Conservation (phyloP, 805 yeast species). For the Torulaspora microellipsoides region DNA sequence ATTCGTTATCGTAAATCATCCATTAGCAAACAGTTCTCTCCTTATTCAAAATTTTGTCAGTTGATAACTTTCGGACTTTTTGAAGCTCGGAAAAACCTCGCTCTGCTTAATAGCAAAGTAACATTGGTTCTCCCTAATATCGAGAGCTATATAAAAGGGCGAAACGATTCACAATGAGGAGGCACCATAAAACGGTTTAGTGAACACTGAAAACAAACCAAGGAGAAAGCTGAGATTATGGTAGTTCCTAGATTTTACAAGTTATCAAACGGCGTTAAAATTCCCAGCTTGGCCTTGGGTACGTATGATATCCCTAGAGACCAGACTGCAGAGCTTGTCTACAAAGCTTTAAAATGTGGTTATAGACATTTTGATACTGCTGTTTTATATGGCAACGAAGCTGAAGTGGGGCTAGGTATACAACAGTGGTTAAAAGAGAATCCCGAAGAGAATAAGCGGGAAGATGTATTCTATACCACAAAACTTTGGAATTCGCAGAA, state of each 20-base stretch:
- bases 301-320: conserved; percentile 42
- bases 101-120: no score
- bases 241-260: conserved; percentile 32
- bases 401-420: conserved; percentile 57
- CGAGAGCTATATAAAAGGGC: neutral
- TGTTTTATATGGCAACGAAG: conserved; percentile 59
- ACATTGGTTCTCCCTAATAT: no score
- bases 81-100: no score
- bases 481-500: conserved; percentile 68
- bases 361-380: conserved; percentile 78
- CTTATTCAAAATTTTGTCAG: no score
- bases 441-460: conserved; percentile 42
- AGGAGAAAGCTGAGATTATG: neutral
- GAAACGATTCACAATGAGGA: neutral
- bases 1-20: no score
- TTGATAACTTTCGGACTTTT: no score
- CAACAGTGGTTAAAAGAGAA: conserved; percentile 46
- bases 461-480: conserved; percentile 59
- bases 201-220: no score
- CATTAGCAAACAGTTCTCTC: no score
- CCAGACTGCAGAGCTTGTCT: conserved; percentile 42
- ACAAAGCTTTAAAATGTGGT: conserved; percentile 57
- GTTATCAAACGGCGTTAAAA: conserved; percentile 50
- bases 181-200: no score
- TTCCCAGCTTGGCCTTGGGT: conserved; percentile 58